Evolutionary conservation across 495 filamentous ascomycete species (phyloP), one percentile per base, ranked within the genome.

Genomic region (Polyplosphaeria fusca): DNA sequence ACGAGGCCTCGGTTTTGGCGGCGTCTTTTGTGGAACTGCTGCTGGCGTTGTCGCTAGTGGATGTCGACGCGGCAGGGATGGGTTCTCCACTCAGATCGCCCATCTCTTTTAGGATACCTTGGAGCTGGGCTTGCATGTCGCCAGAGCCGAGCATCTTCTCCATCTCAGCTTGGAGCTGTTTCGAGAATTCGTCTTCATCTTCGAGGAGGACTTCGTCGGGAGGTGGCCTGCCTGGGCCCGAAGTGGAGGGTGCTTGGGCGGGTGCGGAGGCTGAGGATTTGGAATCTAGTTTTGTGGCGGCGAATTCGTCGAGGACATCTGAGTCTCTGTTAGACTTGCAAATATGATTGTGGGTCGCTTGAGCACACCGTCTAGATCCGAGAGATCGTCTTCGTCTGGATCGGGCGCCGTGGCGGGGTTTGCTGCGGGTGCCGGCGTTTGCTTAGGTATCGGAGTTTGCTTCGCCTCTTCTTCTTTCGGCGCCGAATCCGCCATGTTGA

Each of bases 291-390:
- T 80, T 80, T 2, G 77, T 73, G 9, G 78, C 64, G 14, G 83
- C 77, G 73, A 98, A 98, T 64, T 96, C 85, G 60, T 97, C 90
- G 26, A 98, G 85, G 69, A 96, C 83, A 44, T 96, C 90, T 95
- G n/a, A n/a, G n/a, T n/a, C n/a, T n/a, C n/a, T n/a, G n/a, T n/a
- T n/a, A n/a, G n/a, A n/a, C n/a, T n/a, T n/a, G n/a, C n/a, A n/a
- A n/a, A n/a, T n/a, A n/a, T n/a, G n/a, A n/a, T n/a, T n/a, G n/a
- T n/a, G n/a, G n/a, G n/a, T n/a, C n/a, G n/a, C n/a, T n/a, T n/a
- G n/a, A n/a, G n/a, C 76, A 44, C 67, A 87, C 89, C 92, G 71
- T 97, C 92, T 39, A 97, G 74, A 68, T 96, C 92, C 67, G 95
- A 91, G 18, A 95, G 79, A 67, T 95, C 90, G 69, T 90, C 87